Evolutionary conservation across 805 yeast genomes (phyloP).

Genomic region (Kluyveromyces nonfermentans): DNA sequence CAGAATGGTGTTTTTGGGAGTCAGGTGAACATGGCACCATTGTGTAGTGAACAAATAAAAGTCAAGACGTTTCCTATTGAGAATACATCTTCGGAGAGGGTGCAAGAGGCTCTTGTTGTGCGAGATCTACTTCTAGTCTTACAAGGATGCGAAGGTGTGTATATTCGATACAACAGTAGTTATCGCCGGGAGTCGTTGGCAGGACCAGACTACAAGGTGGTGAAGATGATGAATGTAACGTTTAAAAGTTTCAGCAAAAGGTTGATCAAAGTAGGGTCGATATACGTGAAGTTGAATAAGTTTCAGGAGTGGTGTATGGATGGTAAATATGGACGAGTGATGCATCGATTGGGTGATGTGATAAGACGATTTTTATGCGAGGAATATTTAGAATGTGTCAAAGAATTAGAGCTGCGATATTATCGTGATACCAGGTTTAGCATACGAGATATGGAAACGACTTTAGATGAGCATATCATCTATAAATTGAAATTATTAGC

Average conservation of each 20-base stretch:
- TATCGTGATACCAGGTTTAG: conserved; percentile 42
- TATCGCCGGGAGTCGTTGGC: conserved; percentile 28
- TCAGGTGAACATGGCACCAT: conserved; percentile 29
- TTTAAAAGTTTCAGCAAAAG: conserved; percentile 59
- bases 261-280: conserved; percentile 53
- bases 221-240: conserved; percentile 63
- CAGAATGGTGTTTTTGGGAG: conserved; percentile 23
- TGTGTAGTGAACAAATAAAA: conserved; percentile 24
- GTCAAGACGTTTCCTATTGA: conserved; percentile 38
- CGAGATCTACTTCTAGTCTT: conserved; percentile 62
- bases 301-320: conserved; percentile 53
- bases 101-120: conserved; percentile 66
- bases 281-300: conserved; percentile 45
- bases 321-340: conserved; percentile 54
- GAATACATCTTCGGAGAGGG: conserved; percentile 37
- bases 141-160: conserved; percentile 68
- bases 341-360: conserved; percentile 62
- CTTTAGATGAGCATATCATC: conserved; percentile 30
- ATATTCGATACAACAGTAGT: conserved; percentile 56
- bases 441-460: conserved; percentile 49
- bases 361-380: conserved; percentile 38
- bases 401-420: conserved; percentile 46
- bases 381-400: conserved; percentile 29
- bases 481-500: conserved; percentile 42
- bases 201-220: conserved; percentile 62